These are phyloP conservation scores for Neurospora cerealis DNA, from an alignment of 495 filamentous ascomycete genomes.

Conservation along the genomic window DNA sequence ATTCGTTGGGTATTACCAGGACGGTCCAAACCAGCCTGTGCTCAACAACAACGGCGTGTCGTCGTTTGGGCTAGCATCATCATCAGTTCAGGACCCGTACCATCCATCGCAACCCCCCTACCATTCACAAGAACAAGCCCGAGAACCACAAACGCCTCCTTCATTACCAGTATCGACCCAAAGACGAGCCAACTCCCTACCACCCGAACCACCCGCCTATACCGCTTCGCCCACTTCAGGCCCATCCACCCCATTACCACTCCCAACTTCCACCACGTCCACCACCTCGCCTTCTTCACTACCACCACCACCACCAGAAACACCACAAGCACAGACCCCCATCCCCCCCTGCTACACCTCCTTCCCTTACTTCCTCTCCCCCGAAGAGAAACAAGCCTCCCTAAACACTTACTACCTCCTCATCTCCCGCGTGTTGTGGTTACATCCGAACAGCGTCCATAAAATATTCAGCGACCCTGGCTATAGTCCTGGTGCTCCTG, in stretches of 20 bases:
- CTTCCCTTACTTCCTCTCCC: neutral
- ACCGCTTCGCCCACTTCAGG: neutral
- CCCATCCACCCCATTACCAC: neutral
- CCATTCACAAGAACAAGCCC: neutral
- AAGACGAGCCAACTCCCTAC: neutral
- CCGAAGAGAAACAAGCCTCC: neutral
- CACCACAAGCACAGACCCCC: neutral
- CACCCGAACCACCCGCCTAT: neutral
- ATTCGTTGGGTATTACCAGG: neutral
- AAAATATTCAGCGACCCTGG: neutral
- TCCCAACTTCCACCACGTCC: neutral
- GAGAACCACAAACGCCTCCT: neutral
- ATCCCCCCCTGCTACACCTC: neutral
- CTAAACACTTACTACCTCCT: neutral
- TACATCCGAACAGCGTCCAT: neutral
- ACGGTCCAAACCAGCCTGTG: constrained; percentile 1
- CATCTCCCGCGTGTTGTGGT: neutral
- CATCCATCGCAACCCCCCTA: neutral
- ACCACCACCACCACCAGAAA: neutral
- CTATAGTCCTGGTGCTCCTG: neutral
- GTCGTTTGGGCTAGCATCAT: neutral
- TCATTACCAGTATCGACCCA: neutral
- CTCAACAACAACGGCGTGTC: neutral
- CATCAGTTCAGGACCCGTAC: neutral
- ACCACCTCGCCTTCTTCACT: neutral